A percentile compares a stretch with the other conserved stretches of the same genome.
phyloP scores from a whole-genome alignment of 345 rosid species.

The Arabidopsis arenosa region DNA sequence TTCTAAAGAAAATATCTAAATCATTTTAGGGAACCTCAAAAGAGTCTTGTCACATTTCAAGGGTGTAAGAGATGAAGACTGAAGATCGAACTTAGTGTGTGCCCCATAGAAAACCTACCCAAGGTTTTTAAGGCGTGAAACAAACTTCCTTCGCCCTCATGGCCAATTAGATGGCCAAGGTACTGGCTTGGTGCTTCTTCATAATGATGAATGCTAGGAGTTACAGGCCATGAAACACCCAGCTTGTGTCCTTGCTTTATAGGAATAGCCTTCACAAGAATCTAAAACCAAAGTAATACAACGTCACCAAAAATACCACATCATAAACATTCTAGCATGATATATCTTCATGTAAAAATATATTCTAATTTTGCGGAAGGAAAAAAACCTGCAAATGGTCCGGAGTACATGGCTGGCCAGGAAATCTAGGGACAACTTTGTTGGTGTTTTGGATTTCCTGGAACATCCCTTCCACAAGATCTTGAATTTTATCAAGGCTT shows the following conservation, averaged over 20 bases:
- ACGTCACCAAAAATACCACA: conserved; percentile 14
- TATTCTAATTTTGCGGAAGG: conserved; percentile 9
- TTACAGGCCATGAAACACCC: conserved; percentile 78
- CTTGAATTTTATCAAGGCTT: conserved; percentile 71
- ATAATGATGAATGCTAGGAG: conserved; percentile 80
- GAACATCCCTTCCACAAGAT: conserved; percentile 69
- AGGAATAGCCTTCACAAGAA: conserved; percentile 84
- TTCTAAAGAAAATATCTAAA: background rate
- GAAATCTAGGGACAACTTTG: conserved; percentile 53
- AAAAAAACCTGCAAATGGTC: conserved; percentile 82
- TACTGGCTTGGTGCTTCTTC: conserved; percentile 86
- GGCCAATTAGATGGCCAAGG: conserved; percentile 90
- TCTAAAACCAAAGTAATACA: conserved; percentile 49
- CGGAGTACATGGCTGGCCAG: conserved; percentile 79
- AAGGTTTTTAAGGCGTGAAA: conserved; percentile 78
- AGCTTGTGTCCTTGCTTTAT: conserved; percentile 84
- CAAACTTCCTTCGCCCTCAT: conserved; percentile 92
- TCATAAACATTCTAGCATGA: conserved; percentile 31
- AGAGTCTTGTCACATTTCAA: conserved; percentile 3
- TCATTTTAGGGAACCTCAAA: background rate
- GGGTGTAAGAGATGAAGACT: background rate
- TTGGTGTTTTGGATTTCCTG: conserved; percentile 67
- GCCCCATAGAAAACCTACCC: conserved; percentile 56
- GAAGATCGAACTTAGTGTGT: conserved; percentile 1
- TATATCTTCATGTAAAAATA: background rate